These are phyloP conservation scores for Nakazawaea wickerhamii DNA, from an alignment of 805 yeast species.

Conservation along the genomic window DNA sequence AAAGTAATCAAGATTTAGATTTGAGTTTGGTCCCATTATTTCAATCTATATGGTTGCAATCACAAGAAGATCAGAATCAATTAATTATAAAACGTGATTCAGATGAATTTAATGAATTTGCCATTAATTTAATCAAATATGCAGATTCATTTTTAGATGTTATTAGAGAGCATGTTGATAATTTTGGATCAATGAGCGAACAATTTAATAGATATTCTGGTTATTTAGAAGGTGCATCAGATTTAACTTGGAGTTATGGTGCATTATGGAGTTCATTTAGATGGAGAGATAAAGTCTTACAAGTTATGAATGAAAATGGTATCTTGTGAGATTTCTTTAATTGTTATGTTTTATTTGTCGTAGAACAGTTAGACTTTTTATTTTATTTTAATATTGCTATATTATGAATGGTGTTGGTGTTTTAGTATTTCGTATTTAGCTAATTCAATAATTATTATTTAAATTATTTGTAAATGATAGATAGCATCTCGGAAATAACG, in stretches of 20 bases:
- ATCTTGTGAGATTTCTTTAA: background rate
- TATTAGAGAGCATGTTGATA: conserved; percentile 53
- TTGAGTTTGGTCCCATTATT: background rate
- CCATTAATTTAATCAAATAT: conserved; percentile 42
- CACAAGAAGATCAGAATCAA: conserved; percentile 8
- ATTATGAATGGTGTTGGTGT: background rate
- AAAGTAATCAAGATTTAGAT: conserved; percentile 29
- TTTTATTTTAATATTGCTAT: background rate
- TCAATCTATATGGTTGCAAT: background rate
- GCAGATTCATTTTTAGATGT: conserved; percentile 65
- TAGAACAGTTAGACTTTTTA: background rate
- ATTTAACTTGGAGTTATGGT: conserved; percentile 89
- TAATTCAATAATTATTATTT: too few relatives aligned
- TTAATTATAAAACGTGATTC: conserved; percentile 23
- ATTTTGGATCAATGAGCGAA: conserved; percentile 76
- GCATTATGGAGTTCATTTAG: conserved; percentile 65
- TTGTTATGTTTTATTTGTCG: background rate
- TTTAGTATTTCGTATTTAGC: too few relatives aligned
- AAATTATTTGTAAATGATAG: background rate
- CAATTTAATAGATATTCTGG: conserved; percentile 82
- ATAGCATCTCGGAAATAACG: background rate
- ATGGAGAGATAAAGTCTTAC: conserved; percentile 47
- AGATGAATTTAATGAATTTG: conserved; percentile 39
- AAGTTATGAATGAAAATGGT: conserved; percentile 1
- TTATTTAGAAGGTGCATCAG: conserved; percentile 79